Evolutionary conservation across 2,329 filamentous ascomycete genomes (phyloP), one percentile per base, ranked within the genome.

Genomic region (Fusarium floridanum): DNA sequence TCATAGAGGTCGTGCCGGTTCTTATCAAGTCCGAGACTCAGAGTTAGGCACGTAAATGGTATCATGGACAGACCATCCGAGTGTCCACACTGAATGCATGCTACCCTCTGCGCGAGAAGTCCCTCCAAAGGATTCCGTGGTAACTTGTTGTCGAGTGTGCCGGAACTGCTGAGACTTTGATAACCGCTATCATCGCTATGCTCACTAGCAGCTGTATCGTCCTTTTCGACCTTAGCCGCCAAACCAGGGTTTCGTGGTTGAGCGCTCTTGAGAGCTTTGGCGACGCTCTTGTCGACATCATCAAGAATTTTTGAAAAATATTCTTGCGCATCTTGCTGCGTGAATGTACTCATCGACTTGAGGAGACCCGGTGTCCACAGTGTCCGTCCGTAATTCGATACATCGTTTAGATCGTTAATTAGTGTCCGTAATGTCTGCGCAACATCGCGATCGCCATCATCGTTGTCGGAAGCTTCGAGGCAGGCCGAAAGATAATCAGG

Each of bases 321-420:
- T 82, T 99, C 97, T 81, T 98, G 97, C 6, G 97, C 97, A 83
- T 99, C 97, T 83, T 99, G 97, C 81, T 98, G 97, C 76, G 97
- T 94, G 90, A 94, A 97, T 34, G 94, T 98, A 82, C 93, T 96
- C 92, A 98, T 97, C 11, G 92, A 95, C 83, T 98, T 98, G 55
- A 98, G 85, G 64, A 93, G 90, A 1, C 89, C 85, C 0, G 94
- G 94, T 8, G 95, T 95, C 94, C 94, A 98, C 16, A 98, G 86
- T 22, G 92, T 92, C 77, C 88, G 89, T 9, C 94, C 94, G 71
- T 94, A 92, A 77, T 95, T 94, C 10, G 87, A 84, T 0, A 89
- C 84, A 78, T 93, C 88, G 77, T 93, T 94, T 41, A 98, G 85
- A 66, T 91, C 90, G n/a, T 84, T 84, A 59, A 97, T 89, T 14